Percentiles rank a stretch among this genome's conserved stretches.
Evolutionary conservation across 2,329 filamentous ascomycete species (phyloP).

Genomic region (Fusarium veterinarium): DNA sequence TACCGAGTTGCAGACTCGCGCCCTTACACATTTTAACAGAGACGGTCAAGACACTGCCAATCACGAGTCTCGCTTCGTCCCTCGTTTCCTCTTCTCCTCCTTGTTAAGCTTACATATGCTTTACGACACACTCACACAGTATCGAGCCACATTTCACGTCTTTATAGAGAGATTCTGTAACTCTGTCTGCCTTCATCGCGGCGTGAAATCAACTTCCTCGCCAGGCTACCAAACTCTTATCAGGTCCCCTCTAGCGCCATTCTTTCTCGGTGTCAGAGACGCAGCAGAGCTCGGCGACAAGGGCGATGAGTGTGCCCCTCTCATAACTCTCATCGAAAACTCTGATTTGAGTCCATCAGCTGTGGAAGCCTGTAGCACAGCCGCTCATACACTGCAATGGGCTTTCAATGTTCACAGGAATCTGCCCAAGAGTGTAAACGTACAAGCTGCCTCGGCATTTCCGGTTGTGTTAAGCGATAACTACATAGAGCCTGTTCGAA

Average conservation of each 20-base stretch:
- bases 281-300: slow-evolving; percentile 16
- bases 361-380: slow-evolving; percentile 46
- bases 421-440: slow-evolving; percentile 36
- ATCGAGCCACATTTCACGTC: slow-evolving; percentile 52
- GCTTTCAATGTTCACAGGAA: slow-evolving; percentile 49
- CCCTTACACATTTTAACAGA: slow-evolving; percentile 53
- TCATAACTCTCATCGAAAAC: slow-evolving; percentile 47
- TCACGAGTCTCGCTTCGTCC: slow-evolving; percentile 47
- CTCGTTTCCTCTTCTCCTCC: slow-evolving; percentile 59
- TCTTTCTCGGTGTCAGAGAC: slow-evolving; percentile 39
- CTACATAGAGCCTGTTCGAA: slow-evolving; percentile 51
- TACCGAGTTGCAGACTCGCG: slow-evolving; percentile 58
- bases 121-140: slow-evolving; percentile 57
- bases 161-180: slow-evolving; percentile 56
- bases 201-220: slow-evolving; percentile 53
- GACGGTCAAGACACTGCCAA: slow-evolving; percentile 43
- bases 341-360: slow-evolving; percentile 47
- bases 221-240: slow-evolving; percentile 51
- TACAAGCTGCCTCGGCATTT: slow-evolving; percentile 50
- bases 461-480: slow-evolving; percentile 48
- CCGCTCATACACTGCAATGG: slow-evolving; percentile 48
- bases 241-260: slow-evolving; percentile 49
- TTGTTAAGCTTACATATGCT: slow-evolving; percentile 60
- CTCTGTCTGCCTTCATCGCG: slow-evolving; percentile 57
- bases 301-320: slow-evolving; percentile 44